These are phyloP conservation scores for Elongisporangium prolatum DNA, from an alignment of 352 stramenopile species.

Conservation along the genomic window DNA sequence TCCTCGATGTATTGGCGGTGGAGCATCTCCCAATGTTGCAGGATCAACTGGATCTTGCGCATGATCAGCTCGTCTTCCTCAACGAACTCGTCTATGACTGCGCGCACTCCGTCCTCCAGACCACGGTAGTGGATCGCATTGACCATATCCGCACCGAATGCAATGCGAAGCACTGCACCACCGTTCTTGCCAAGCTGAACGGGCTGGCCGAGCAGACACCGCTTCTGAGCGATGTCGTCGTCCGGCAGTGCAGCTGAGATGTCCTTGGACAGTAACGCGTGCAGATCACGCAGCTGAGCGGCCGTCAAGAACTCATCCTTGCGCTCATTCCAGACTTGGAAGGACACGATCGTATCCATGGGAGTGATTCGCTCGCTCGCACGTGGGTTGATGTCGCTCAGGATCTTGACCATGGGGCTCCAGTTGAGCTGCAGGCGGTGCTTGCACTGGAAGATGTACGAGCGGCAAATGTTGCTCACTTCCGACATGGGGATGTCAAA, in stretches of 20 bases:
- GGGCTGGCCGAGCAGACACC: conserved; percentile 75
- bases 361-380: conserved; percentile 17
- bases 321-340: conserved; percentile 57
- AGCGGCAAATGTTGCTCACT: conserved; percentile 45
- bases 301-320: conserved; percentile 35
- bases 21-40: conserved; percentile 63
- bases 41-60: conserved; percentile 64
- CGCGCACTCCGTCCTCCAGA: conserved; percentile 18
- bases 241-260: conserved; percentile 45
- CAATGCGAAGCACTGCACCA: conserved; percentile 73
- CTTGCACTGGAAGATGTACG: conserved; percentile 58
- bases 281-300: conserved; percentile 49
- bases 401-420: conserved; percentile 39
- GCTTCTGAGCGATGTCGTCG: conserved; percentile 41
- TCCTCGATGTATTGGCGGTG: conserved; percentile 60
- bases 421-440: conserved; percentile 33
- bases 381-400: conserved; percentile 20
- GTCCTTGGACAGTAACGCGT: conserved; percentile 70
- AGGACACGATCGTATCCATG: conserved; percentile 77
- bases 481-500: conserved; percentile 39
- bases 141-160: conserved; percentile 85
- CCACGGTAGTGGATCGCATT: conserved; percentile 54
- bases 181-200: conserved; percentile 67
- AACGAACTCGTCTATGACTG: conserved; percentile 35
- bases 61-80: conserved; percentile 53